Evolutionary conservation across 2,329 filamentous ascomycete species (phyloP).

Genomic region (Fonsecaea pugnacius): DNA sequence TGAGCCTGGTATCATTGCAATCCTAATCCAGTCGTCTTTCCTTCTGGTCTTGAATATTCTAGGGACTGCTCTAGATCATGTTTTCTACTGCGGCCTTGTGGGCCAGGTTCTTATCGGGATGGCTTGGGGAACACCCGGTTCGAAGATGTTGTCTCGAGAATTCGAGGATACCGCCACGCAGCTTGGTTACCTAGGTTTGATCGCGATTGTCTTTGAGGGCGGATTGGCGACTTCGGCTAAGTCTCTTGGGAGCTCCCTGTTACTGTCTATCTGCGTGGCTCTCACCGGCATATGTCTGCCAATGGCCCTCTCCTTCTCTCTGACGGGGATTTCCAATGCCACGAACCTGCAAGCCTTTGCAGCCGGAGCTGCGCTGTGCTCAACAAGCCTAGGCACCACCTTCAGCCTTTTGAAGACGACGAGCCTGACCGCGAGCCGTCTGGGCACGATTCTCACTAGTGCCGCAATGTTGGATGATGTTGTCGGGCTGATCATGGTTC

Average conservation of each 20-base stretch:
- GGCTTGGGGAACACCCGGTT: slow-evolving; percentile 70
- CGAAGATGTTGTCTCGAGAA: slow-evolving; percentile 59
- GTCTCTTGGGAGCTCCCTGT: slow-evolving; percentile 63
- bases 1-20: slow-evolving; percentile 63
- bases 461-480: slow-evolving; percentile 85
- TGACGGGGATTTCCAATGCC: slow-evolving; percentile 57
- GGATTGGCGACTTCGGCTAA: slow-evolving; percentile 62
- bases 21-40: slow-evolving; percentile 66
- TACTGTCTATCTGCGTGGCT: slow-evolving; percentile 66
- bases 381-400: slow-evolving; percentile 74
- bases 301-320: slow-evolving; percentile 67
- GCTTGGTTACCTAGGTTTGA: slow-evolving; percentile 73
- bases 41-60: slow-evolving; percentile 65
- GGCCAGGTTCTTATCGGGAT: slow-evolving; percentile 74
- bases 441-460: slow-evolving; percentile 68
- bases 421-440: slow-evolving; percentile 56
- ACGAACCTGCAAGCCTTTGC: slow-evolving; percentile 68
- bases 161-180: slow-evolving; percentile 63
- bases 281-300: slow-evolving; percentile 67
- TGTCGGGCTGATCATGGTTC: slow-evolving; percentile 71
- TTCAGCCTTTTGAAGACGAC: slow-evolving; percentile 68
- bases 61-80: slow-evolving; percentile 61
- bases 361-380: slow-evolving; percentile 73
- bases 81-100: slow-evolving; percentile 71
- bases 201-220: slow-evolving; percentile 73